phyloP scores from a whole-genome alignment of 768 basidiomycete species.

The Multifurca ochricompacta region DNA sequence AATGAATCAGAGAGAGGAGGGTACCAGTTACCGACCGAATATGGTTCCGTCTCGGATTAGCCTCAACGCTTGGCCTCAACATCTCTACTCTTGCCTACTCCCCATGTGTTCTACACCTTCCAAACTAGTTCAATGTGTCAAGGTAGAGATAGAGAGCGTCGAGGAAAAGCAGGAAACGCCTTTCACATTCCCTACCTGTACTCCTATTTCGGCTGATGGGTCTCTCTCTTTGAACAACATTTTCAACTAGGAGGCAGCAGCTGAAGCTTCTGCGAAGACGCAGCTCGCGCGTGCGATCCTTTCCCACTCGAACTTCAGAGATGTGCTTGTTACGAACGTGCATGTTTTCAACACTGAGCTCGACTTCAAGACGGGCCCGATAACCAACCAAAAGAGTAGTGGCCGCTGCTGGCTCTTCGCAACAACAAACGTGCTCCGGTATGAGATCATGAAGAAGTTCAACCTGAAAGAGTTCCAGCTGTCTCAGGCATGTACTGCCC shows the following conservation, averaged over 20 bases:
- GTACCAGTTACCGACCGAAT: too few species aligned
- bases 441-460: slow-evolving; percentile 77
- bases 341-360: slow-evolving; percentile 81
- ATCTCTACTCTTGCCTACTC: not conserved
- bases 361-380: slow-evolving; percentile 72
- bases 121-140: slow-evolving; percentile 23
- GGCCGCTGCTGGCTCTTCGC: slow-evolving; percentile 97
- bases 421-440: slow-evolving; percentile 79
- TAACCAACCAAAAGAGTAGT: slow-evolving; percentile 81
- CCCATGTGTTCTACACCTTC: slow-evolving; percentile 33
- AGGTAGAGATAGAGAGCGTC: slow-evolving; percentile 9
- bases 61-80: too few species aligned
- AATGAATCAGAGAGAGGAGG: too few species aligned
- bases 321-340: slow-evolving; percentile 50
- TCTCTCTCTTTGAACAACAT: slow-evolving; percentile 52
- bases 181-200: slow-evolving; percentile 7
- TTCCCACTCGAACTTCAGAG: slow-evolving; percentile 59
- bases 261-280: slow-evolving; percentile 48
- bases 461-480: slow-evolving; percentile 86
- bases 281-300: slow-evolving; percentile 73
- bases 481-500: slow-evolving; percentile 52
- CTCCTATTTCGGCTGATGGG: slow-evolving; percentile 48
- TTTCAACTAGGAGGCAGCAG: slow-evolving; percentile 57
- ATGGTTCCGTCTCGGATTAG: too few species aligned
- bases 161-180: slow-evolving; percentile 22